Percentiles rank a stretch among this genome's conserved stretches.
Conservation (phyloP, 768 basidiomycete genomes). For the Termitomyces eurrhizus region DNA sequence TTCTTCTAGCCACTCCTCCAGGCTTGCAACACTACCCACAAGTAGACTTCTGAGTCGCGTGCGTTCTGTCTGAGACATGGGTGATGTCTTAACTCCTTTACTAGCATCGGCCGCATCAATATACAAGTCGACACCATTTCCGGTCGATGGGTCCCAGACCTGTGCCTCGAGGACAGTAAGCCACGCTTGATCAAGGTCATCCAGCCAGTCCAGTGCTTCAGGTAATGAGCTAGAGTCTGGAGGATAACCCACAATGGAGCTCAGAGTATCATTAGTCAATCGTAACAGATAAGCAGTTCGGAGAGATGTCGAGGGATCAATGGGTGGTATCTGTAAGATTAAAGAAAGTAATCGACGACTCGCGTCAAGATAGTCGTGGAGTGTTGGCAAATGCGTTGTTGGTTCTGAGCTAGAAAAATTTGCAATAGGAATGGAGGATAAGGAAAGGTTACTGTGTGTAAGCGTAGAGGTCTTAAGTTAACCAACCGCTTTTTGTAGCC, state of each 20-base stretch:
- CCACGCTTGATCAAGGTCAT: conserved; percentile 77
- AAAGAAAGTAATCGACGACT: conserved; percentile 54
- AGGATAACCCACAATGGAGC: conserved; percentile 58
- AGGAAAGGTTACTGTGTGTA: conserved; percentile 4
- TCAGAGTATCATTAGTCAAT: conserved; percentile 64
- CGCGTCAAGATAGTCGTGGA: conserved; percentile 56
- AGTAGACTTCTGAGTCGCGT: conserved; percentile 69
- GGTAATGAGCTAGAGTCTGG: conserved; percentile 40
- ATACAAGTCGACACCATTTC: conserved; percentile 31
- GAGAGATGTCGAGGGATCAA: conserved; percentile 65
- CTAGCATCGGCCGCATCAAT: conserved; percentile 32
- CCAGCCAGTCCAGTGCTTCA: conserved; percentile 60
- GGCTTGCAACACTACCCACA: conserved; percentile 47
- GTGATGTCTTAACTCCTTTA: conserved; percentile 35
- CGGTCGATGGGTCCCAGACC: conserved; percentile 58
- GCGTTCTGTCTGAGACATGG: conserved; percentile 65
- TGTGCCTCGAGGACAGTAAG: conserved; percentile 57
- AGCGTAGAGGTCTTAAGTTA: neutral
- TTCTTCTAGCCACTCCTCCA: conserved; percentile 66
- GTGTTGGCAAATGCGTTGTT: conserved; percentile 51
- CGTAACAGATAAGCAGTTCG: conserved; percentile 67
- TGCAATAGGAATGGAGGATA: neutral
- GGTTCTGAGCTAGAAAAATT: conserved; percentile 36
- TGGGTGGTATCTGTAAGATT: conserved; percentile 70
- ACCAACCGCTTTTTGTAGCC: conserved; percentile 74